Evolutionary conservation across 164 flowering plant genomes (phyloP), one percentile per base, ranked within the genome.

Genomic region (Magnolia sinica): DNA sequence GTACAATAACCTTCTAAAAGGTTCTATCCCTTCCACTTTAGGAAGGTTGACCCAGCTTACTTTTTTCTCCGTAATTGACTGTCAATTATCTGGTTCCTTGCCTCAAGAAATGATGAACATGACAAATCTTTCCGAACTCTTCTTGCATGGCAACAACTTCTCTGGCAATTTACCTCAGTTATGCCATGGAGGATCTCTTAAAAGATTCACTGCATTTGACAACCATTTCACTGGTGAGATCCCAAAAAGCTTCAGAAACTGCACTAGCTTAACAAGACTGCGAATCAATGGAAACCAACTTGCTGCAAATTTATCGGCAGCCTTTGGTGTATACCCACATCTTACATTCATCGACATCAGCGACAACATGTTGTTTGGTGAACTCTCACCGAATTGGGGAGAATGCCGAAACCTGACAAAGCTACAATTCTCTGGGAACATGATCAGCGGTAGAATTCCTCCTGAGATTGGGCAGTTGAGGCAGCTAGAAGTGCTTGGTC

Each of bases 1-100:
- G 37, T 69, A 75, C 55, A 50, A 55, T 20, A 85, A 87, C 68
- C 27, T 77, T 8, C 73, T 88, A 52, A 50, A 59, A 14, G 91
- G 91, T 16, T 76, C 73, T 73, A 58, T 64, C 24, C 83, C 83
- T 7, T 14, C 27, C 14, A 65, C n/a, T 19, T 72, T 77, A 11
- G 7, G 2, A 65, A 59, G 16, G 4, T 19, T 59, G 85, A 74
- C 87, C 89, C 1, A 65, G 45, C 2, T 61, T 78, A 1, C 9
- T 13, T 22, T 9, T 11, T 16, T 82, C 65, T 50, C 66, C 7
- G 23, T 79, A 7, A 37, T 20, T 37, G 20, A 29, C 4, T 78
- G 79, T 73, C 63, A 22, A 50, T 88, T 0, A 74, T 87, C 9
- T 50, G 84, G 84, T 20, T 22, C 24, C 5, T 65, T 82, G 22